Evolutionary conservation across 2,329 filamentous ascomycete genomes (phyloP).

Genomic region (Calycina herbarum): DNA sequence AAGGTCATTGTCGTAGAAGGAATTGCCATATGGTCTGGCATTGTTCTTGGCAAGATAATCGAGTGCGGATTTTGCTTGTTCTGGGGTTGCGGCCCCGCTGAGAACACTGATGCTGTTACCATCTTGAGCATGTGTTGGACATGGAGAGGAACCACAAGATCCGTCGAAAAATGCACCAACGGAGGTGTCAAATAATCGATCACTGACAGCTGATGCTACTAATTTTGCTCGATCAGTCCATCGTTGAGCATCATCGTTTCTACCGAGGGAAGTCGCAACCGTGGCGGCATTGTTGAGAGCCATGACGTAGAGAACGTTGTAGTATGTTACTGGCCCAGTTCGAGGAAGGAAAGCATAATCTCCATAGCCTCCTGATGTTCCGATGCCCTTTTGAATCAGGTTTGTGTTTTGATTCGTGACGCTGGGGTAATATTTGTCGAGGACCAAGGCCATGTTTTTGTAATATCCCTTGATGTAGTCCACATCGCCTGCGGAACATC

Average conservation of each 20-base stretch:
- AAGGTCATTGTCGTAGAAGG: constrained; percentile 51
- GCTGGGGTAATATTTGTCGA: constrained; percentile 49
- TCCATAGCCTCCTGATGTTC: constrained; percentile 43
- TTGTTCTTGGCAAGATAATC: constrained; percentile 42
- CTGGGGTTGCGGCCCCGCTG: constrained; percentile 37
- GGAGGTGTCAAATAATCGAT: constrained; percentile 41
- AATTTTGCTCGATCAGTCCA: constrained; percentile 43
- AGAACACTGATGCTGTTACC: constrained; percentile 51
- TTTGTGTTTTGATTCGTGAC: constrained; percentile 43
- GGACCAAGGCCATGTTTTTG: constrained; percentile 40
- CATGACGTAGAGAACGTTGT: constrained; percentile 52
- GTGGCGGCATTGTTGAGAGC: constrained; percentile 47
- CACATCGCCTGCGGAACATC: constrained; percentile 38
- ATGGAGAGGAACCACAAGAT: constrained; percentile 25
- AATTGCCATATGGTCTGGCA: constrained; percentile 47
- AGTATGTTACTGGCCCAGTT: constrained; percentile 50
- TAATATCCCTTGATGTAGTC: constrained; percentile 46
- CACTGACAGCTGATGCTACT: constrained; percentile 41
- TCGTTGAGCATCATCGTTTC: constrained; percentile 39
- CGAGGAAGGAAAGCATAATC: constrained; percentile 53
- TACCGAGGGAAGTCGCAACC: constrained; percentile 41
- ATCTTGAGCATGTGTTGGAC: constrained; percentile 47
- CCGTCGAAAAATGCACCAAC: constrained; percentile 50
- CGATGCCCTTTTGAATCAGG: constrained; percentile 44
- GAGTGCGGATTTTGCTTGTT: constrained; percentile 40